phyloP scores from a whole-genome alignment of 2,329 filamentous ascomycete genomes.

The Claviceps digitariae region DNA sequence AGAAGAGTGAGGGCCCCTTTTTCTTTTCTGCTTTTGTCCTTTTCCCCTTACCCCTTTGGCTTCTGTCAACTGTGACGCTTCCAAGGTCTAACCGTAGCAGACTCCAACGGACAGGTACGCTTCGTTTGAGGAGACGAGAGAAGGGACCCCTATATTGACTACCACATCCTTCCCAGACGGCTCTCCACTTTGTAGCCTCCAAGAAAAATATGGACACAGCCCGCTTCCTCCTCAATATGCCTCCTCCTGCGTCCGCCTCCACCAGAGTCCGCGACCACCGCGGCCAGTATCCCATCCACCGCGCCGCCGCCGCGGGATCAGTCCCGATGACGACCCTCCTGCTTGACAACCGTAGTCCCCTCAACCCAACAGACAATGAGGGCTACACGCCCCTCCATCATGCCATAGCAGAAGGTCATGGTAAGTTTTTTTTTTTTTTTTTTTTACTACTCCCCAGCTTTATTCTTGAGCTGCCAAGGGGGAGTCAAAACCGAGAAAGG shows the following conservation, averaged over 20 bases:
- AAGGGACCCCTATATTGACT: not conserved
- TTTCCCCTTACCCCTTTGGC: not conserved
- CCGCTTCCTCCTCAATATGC: constrained; percentile 49
- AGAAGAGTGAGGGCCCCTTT: constrained; percentile 49
- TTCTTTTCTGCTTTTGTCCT: too few relatives aligned
- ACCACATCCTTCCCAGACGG: constrained; percentile 44
- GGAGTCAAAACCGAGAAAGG: not conserved
- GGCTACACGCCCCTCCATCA: constrained; percentile 89
- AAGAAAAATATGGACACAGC: constrained; percentile 79
- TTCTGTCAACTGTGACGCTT: not conserved
- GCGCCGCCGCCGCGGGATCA: constrained; percentile 80
- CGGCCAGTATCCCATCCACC: constrained; percentile 81
- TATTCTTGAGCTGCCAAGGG: too few relatives aligned
- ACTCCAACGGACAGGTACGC: constrained; percentile 42
- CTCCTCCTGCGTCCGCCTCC: constrained; percentile 54
- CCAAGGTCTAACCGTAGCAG: constrained; percentile 16
- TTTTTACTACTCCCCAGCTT: too few relatives aligned
- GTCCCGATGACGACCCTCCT: constrained; percentile 76
- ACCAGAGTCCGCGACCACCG: constrained; percentile 71
- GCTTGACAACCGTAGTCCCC: constrained; percentile 60
- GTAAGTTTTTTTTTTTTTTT: constrained; percentile 18
- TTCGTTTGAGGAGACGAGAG: not conserved
- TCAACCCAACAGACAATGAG: constrained; percentile 70
- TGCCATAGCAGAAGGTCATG: constrained; percentile 61
- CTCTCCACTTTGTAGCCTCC: constrained; percentile 80